Base-by-base conservation (phyloP, 1,284 basidiomycete genomes). In the Malassezia psittaci region DNA sequence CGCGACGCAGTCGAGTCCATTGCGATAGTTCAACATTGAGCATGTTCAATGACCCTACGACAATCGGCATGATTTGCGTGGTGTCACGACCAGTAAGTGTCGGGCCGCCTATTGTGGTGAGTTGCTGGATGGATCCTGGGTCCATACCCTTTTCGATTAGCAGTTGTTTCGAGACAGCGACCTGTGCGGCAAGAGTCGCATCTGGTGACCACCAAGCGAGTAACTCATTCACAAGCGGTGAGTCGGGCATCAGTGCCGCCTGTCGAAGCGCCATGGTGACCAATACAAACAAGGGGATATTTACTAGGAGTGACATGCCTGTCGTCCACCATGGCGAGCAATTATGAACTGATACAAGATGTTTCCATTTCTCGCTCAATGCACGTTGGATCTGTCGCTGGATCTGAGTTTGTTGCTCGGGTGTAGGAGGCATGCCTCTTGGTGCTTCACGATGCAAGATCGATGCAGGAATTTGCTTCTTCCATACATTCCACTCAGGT, bases 401-500 rank as follows among this genome's bases (percentile, higher is more conserved):
- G 15, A 61, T 56, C 41, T 75, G 62, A 58, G 78, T 79, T 16
- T 21, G 41, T 54, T 75, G 68, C 76, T 29, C 78, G 79, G 62
- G 79, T 5, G 21, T 45, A 12, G 12, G 33, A 16, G 33, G 19
- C 33, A 8, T 40, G 8, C 9, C 39, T 10, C 13, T 16, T 18
- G 24, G 19, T 33, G 33, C n/a, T 8, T 39, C 12, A 13, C 50
- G 50, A 11, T 34, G 19, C 50, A 38, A 48, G 67, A 54, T 83
- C 15, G 60, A 21, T 10, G 71, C 43, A 65, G 47, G 78, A 8
- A 79, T 63, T 15, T 55, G 50, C 18, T 68, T 83, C 79, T 59
- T 78, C 59, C 83, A 78, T 35, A 77, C 76, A 61, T 81, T 78
- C 42, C 88, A 77, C 55, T 81, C 78, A 10, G 88, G 88, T 24